Conservation (phyloP, 495 filamentous ascomycete genomes). For the Neurospora tetrasperma region DNA sequence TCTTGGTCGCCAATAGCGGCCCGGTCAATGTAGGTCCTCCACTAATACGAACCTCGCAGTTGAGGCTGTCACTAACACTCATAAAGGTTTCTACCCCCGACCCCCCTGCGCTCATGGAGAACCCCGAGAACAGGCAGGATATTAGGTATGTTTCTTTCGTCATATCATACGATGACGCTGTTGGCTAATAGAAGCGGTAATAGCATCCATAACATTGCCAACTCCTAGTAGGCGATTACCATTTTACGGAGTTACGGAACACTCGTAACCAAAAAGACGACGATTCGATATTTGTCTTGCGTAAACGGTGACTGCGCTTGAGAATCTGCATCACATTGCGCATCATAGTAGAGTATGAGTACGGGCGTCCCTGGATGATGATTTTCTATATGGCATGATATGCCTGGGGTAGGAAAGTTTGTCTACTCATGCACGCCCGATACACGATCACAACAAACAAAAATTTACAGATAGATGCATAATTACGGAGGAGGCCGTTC, state of each 20-base stretch:
- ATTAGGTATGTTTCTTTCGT: constrained; percentile 8
- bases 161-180: neutral
- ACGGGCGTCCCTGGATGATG: neutral
- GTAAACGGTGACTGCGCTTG: neutral
- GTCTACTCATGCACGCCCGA: neutral
- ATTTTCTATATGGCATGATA: neutral
- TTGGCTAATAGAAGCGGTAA: neutral
- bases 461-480: neutral
- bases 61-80: neutral
- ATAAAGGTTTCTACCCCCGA: neutral
- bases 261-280: neutral
- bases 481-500: neutral
- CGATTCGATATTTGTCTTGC: neutral
- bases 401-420: neutral
- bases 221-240: neutral
- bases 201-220: constrained; percentile 3
- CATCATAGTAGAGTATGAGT: neutral
- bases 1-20: constrained; percentile 11
- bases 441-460: neutral
- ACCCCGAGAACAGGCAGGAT: constrained; percentile 14
- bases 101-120: neutral
- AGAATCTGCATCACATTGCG: neutral
- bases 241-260: neutral
- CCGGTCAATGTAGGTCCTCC: constrained; percentile 11
- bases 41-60: neutral